Conservation (phyloP, 2,329 filamentous ascomycete species). For the Xylaria sp. region DNA sequence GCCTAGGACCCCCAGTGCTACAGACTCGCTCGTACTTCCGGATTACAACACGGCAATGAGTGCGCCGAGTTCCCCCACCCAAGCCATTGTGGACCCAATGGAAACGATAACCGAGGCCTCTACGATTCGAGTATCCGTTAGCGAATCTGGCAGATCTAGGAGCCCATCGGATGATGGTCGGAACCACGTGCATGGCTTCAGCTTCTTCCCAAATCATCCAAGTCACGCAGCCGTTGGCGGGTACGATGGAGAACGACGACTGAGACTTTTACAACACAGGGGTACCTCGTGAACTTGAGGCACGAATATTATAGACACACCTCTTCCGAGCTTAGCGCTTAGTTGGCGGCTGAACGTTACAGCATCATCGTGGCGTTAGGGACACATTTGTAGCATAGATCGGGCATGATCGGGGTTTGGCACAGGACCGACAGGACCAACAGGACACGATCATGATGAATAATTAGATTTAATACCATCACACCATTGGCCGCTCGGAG, state of each 20-base stretch:
- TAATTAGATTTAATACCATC: constrained; percentile 24
- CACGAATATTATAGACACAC: neutral
- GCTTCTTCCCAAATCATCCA: constrained; percentile 45
- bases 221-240: constrained; percentile 42
- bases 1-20: constrained; percentile 63
- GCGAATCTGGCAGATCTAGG: constrained; percentile 35
- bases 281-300: constrained; percentile 38
- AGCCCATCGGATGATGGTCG: constrained; percentile 40
- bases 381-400: constrained; percentile 11
- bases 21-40: constrained; percentile 65
- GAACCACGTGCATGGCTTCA: constrained; percentile 45
- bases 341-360: neutral
- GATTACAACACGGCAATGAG: constrained; percentile 73
- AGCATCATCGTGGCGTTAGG: constrained; percentile 27
- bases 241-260: constrained; percentile 46
- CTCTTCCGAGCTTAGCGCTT: neutral
- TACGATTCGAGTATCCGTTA: constrained; percentile 16
- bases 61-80: constrained; percentile 61
- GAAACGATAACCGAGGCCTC: constrained; percentile 46
- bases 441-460: constrained; percentile 6
- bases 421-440: neutral
- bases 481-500: neutral
- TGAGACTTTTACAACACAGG: constrained; percentile 44
- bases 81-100: constrained; percentile 49
- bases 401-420: constrained; percentile 20